Percentiles rank a stretch among this genome's conserved stretches.
Conservation (phyloP, 805 yeast genomes). For the Groenewaldozyma salmanticensis region DNA sequence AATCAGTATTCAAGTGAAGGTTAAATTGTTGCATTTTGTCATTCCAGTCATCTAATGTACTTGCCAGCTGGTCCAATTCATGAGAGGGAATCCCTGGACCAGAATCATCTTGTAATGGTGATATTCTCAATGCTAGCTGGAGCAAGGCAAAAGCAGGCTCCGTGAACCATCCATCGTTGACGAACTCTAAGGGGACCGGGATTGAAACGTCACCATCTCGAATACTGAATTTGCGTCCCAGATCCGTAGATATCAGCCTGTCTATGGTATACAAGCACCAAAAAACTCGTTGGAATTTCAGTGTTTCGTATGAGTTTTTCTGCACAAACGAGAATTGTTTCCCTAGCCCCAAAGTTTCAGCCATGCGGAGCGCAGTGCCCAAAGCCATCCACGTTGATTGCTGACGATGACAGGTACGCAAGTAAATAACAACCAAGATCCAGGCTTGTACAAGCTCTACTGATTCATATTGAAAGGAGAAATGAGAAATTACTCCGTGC, state of each 20-base stretch:
- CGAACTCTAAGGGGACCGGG: slow-evolving; percentile 13
- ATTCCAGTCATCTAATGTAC: slow-evolving; percentile 15
- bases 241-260: slow-evolving; percentile 36
- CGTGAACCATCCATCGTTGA: slow-evolving; percentile 41
- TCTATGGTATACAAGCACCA: slow-evolving; percentile 23
- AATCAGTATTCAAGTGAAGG: slow-evolving; percentile 22
- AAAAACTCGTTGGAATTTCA: slow-evolving; percentile 32
- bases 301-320: slow-evolving; percentile 26
- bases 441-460: slow-evolving; percentile 44
- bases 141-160: slow-evolving; percentile 21
- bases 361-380: slow-evolving; percentile 35
- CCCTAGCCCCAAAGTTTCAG: slow-evolving; percentile 37
- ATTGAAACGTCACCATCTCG: slow-evolving; percentile 41
- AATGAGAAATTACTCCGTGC: slow-evolving; percentile 29
- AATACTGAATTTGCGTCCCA: slow-evolving; percentile 41
- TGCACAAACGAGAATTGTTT: slow-evolving; percentile 10
- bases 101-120: slow-evolving; percentile 11
- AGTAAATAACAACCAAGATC: slow-evolving; percentile 36
- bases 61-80: slow-evolving; percentile 8
- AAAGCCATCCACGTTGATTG: slow-evolving; percentile 35
- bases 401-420: slow-evolving; percentile 37
- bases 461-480: slow-evolving; percentile 44
- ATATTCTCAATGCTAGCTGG: slow-evolving; percentile 8
- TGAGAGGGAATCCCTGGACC: slow-evolving; percentile 10
- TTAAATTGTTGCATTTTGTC: slow-evolving; percentile 5